Evolutionary conservation across 805 yeast genomes (phyloP).

Genomic region (Suhomyces prunicola): DNA sequence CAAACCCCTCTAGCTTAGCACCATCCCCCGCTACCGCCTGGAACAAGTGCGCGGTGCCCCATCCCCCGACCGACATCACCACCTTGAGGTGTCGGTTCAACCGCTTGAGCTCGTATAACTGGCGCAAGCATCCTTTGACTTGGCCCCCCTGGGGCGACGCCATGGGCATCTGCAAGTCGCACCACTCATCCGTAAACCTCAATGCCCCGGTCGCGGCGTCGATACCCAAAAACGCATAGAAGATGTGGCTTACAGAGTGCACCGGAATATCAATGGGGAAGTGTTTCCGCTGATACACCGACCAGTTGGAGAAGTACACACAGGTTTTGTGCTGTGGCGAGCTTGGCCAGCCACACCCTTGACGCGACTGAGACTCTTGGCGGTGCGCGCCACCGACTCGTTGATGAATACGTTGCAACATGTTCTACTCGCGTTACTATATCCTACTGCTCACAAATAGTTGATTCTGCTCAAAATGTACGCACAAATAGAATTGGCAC

Average conservation of each 20-base stretch:
- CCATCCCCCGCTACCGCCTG: constrained; percentile 22
- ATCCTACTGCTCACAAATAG: not conserved
- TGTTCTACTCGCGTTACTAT: not conserved
- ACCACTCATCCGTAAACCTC: constrained; percentile 58
- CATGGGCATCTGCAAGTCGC: constrained; percentile 51
- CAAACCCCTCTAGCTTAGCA: constrained; percentile 42
- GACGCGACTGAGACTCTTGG: too few species aligned
- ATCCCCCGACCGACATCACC: constrained; percentile 82
- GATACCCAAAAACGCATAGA: constrained; percentile 73
- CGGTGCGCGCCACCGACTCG: not conserved
- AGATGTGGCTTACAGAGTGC: constrained; percentile 57
- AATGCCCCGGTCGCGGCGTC: constrained; percentile 53
- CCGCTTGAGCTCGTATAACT: constrained; percentile 46
- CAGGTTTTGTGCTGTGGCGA: constrained; percentile 1
- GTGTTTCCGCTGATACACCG: constrained; percentile 41
- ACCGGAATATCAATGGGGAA: constrained; percentile 62
- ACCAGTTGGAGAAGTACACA: constrained; percentile 56
- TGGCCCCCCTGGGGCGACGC: constrained; percentile 13
- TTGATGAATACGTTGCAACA: not conserved
- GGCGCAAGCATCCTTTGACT: constrained; percentile 49
- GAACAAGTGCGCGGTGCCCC: constrained; percentile 49
- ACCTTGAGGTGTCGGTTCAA: constrained; percentile 44
- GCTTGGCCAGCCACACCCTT: too few species aligned
- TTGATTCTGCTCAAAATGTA: not conserved
- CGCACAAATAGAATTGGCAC: too few species aligned